Percentiles rank a stretch among this genome's conserved stretches.
Conservation (phyloP, 352 stramenopile species). For the Thraustotheca clavata region DNA sequence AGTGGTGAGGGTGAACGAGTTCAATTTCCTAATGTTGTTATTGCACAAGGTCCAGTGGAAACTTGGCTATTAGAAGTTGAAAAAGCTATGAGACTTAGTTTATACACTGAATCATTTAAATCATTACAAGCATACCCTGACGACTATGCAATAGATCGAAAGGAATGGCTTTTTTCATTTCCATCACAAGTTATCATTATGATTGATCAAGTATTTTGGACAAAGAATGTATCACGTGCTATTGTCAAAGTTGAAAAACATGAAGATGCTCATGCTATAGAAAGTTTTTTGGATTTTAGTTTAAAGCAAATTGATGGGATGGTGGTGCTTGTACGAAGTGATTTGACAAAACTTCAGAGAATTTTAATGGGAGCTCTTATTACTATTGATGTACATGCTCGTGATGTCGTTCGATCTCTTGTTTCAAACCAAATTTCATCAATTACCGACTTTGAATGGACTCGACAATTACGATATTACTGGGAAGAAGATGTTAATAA, state of each 20-base stretch:
- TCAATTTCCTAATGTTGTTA: conserved; percentile 55
- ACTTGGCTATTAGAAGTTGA: conserved; percentile 82
- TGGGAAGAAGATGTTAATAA: conserved; percentile 84
- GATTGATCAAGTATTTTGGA: conserved; percentile 90
- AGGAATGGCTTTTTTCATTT: conserved; percentile 86
- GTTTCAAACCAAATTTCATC: conserved; percentile 68
- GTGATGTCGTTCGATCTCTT: conserved; percentile 81
- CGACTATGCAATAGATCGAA: conserved; percentile 80
- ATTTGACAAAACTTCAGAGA: conserved; percentile 78
- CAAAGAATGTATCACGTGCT: conserved; percentile 72
- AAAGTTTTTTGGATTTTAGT: conserved; percentile 81
- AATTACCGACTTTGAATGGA: conserved; percentile 89
- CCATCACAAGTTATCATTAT: conserved; percentile 83
- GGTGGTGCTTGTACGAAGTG: conserved; percentile 82
- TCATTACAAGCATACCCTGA: conserved; percentile 80
- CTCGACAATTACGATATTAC: conserved; percentile 83
- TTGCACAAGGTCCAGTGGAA: conserved; percentile 81
- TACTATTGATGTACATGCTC: conserved; percentile 88
- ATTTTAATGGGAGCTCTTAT: conserved; percentile 87
- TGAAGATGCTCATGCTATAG: conserved; percentile 58
- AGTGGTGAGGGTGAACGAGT: conserved; percentile 84
- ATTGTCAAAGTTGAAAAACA: conserved; percentile 67
- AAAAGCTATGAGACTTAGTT: conserved; percentile 74
- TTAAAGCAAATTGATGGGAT: conserved; percentile 89
- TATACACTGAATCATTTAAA: conserved; percentile 82